These are phyloP conservation scores for Rhizomucor miehei DNA, from an alignment of 371 early-diverging fungal species.

Conservation along the genomic window DNA sequence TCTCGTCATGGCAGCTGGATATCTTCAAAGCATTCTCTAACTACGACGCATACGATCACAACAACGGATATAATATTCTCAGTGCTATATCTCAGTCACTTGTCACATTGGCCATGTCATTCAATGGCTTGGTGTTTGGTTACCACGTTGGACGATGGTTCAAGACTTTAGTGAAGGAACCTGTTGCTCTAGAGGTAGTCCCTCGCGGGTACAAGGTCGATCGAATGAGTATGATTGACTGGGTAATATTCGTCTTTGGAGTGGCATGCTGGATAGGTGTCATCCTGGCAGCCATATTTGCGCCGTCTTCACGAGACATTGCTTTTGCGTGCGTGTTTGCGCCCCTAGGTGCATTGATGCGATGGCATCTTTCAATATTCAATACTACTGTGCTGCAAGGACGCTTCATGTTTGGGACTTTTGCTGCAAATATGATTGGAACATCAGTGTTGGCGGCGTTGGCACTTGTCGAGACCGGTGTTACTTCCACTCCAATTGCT, in stretches of 20 bases:
- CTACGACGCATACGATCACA: conserved; percentile 23
- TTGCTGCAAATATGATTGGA: conserved; percentile 63
- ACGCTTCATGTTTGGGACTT: conserved; percentile 50
- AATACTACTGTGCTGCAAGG: conserved; percentile 27
- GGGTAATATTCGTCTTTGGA: conserved; percentile 18
- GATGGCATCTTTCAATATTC: conserved; percentile 65
- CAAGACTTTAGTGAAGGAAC: background rate
- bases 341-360: conserved; percentile 60
- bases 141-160: conserved; percentile 33
- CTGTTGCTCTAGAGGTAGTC: conserved; percentile 9
- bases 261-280: conserved; percentile 41
- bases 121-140: conserved; percentile 44
- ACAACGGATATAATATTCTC: conserved; percentile 39
- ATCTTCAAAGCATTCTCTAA: conserved; percentile 57
- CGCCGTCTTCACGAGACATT: conserved; percentile 28
- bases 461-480: conserved; percentile 38
- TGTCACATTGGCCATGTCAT: conserved; percentile 47
- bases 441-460: conserved; percentile 53
- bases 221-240: conserved; percentile 14
- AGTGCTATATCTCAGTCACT: conserved; percentile 40
- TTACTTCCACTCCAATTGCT: conserved; percentile 20
- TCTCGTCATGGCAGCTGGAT: conserved; percentile 78
- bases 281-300: conserved; percentile 32
- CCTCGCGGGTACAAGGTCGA: conserved; percentile 19
- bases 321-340: conserved; percentile 54